Conservation (phyloP, 352 stramenopile species). For the Pythium phragmitis region DNA sequence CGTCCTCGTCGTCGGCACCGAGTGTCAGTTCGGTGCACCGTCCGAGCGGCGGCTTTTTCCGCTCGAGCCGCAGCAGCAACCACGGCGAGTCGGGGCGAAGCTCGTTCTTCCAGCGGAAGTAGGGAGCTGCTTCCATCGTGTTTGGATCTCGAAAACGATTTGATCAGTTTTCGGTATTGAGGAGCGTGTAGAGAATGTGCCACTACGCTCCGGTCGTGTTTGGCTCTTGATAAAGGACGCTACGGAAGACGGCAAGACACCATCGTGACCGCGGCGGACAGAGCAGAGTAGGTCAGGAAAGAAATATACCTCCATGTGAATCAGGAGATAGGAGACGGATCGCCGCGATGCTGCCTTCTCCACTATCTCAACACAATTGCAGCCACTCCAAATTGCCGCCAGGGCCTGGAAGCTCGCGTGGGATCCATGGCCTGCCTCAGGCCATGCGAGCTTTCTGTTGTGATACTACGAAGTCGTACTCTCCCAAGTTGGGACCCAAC, state of each 20-base stretch:
- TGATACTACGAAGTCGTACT: too few relatives aligned
- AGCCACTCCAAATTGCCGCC: too few relatives aligned
- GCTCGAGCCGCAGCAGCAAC: constrained; percentile 25
- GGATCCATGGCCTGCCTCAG: too few relatives aligned
- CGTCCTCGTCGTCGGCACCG: constrained; percentile 5
- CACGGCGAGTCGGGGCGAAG: constrained; percentile 37
- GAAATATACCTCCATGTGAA: constrained; percentile 3
- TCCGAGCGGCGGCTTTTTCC: constrained; percentile 29
- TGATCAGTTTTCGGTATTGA: background rate
- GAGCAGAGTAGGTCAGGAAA: background rate
- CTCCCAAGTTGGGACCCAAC: too few relatives aligned
- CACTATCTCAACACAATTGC: too few relatives aligned
- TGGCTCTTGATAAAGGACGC: too few relatives aligned
- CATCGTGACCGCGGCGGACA: background rate
- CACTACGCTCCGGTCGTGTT: background rate
- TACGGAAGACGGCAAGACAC: background rate
- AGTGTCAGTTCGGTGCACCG: constrained; percentile 15
- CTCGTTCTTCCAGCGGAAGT: constrained; percentile 70
- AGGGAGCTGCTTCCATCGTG: constrained; percentile 11
- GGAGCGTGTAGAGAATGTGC: background rate
- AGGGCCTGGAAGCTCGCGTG: too few relatives aligned
- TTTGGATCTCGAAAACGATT: background rate
- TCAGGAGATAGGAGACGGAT: background rate
- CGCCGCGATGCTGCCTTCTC: too few relatives aligned
- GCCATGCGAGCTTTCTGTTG: too few relatives aligned